Evolutionary conservation across 139 green algal species (phyloP).

Genomic region (Chlamydomonas sp.): DNA sequence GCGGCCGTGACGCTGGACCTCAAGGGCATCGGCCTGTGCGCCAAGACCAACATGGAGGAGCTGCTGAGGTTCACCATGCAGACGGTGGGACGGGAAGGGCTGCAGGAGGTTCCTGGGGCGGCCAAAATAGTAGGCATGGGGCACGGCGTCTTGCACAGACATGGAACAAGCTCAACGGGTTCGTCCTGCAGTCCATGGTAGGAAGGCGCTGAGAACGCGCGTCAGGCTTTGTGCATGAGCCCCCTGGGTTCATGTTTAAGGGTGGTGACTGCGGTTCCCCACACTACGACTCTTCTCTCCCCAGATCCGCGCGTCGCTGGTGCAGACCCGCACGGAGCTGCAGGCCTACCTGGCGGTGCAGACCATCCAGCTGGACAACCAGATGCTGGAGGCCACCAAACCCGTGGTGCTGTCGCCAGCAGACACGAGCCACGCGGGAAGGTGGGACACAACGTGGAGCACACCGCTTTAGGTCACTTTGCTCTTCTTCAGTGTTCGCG

Average conservation of each 20-base stretch:
- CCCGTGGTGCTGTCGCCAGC: conserved; percentile 83
- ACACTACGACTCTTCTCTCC: background rate
- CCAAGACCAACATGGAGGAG: conserved; percentile 73
- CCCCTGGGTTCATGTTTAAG: background rate
- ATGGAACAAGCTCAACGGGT: no score
- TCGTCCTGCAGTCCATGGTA: no score
- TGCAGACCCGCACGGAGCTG: conserved; percentile 42
- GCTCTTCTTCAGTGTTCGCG: no score
- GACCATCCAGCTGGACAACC: conserved; percentile 89
- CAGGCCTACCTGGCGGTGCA: conserved; percentile 55
- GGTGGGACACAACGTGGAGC: background rate
- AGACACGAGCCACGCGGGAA: background rate
- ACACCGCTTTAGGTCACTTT: background rate
- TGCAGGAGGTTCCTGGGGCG: no score
- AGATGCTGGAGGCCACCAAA: conserved; percentile 82
- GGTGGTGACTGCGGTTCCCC: conserved; percentile 23
- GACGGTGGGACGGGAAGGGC: background rate
- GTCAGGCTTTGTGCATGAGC: no score
- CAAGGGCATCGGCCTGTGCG: conserved; percentile 68
- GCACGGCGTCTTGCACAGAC: no score
- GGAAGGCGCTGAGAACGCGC: no score
- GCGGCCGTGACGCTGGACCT: conserved; percentile 67
- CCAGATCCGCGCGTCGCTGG: conserved; percentile 30
- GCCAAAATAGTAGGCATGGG: no score
- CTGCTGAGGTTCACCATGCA: conserved; percentile 83